These are phyloP conservation scores for Hyaloperonospora arabidopsidis DNA, from an alignment of 352 stramenopile species.

Conservation along the genomic window DNA sequence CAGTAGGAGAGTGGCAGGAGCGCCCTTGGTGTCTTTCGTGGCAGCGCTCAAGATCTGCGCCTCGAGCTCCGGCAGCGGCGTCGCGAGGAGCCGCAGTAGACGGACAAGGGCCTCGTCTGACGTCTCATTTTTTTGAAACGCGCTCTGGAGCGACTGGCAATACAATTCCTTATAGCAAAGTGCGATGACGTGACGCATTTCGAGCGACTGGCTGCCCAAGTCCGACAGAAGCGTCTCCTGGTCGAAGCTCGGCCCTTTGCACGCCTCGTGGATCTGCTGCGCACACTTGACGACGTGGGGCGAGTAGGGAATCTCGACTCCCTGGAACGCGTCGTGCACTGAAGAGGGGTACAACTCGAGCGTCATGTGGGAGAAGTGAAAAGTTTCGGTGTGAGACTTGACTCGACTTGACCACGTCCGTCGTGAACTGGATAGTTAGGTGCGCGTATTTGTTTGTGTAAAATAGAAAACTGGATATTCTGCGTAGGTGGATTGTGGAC, in stretches of 20 bases:
- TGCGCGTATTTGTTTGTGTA: too few species aligned
- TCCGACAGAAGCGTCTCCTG: conserved; percentile 37
- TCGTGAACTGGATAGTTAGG: too few species aligned
- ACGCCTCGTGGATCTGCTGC: conserved; percentile 57
- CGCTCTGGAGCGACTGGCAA: conserved; percentile 41
- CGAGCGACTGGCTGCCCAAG: conserved; percentile 48
- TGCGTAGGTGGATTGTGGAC: too few species aligned
- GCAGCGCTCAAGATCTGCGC: conserved; percentile 59
- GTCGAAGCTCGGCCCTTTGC: conserved; percentile 59
- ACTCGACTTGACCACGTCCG: too few species aligned
- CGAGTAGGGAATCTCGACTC: conserved; percentile 33
- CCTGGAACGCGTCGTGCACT: conserved; percentile 53
- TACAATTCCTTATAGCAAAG: conserved; percentile 62
- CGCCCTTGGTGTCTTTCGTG: conserved; percentile 42
- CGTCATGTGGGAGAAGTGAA: conserved; percentile 20
- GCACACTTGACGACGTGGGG: conserved; percentile 40
- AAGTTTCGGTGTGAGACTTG: too few species aligned
- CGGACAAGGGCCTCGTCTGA: conserved; percentile 49
- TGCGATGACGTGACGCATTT: conserved; percentile 58
- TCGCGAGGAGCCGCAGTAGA: conserved; percentile 48
- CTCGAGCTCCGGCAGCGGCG: conserved; percentile 54
- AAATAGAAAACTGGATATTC: too few species aligned
- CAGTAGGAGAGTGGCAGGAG: background rate
- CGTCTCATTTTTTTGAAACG: conserved; percentile 54
- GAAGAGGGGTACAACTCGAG: conserved; percentile 72